Conservation (phyloP, 495 filamentous ascomycete genomes). For the Aspergillus homomorphus region DNA sequence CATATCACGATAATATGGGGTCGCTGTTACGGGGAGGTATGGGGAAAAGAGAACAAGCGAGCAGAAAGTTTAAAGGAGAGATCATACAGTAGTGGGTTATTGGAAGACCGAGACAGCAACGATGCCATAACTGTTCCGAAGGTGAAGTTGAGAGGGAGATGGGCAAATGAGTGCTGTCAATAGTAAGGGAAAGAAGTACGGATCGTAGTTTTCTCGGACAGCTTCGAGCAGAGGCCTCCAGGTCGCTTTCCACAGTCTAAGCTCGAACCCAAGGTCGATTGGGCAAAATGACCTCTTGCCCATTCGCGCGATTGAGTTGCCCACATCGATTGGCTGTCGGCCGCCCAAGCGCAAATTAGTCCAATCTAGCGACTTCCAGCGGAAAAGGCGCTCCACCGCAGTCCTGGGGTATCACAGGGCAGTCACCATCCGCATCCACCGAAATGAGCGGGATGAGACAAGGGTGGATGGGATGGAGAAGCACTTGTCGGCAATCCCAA, state of each 20-base stretch:
- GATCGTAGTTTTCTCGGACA: neutral
- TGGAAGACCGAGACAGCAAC: neutral
- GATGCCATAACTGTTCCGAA: conserved; percentile 1
- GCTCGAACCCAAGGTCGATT: neutral
- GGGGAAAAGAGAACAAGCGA: neutral
- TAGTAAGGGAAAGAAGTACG: too few species aligned
- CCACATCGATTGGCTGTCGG: neutral
- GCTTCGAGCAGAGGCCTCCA: neutral
- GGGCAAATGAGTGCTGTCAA: too few species aligned
- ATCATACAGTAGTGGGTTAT: neutral
- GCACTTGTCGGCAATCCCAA: neutral
- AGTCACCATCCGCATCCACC: neutral
- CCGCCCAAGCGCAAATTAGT: neutral
- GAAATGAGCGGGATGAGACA: neutral
- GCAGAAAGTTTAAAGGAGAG: neutral
- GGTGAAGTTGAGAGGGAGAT: too few species aligned
- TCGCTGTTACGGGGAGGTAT: neutral
- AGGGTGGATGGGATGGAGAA: neutral
- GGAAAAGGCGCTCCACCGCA: conserved; percentile 4
- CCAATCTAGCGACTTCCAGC: neutral
- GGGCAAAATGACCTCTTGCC: too few species aligned
- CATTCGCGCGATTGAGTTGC: too few species aligned
- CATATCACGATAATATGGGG: conserved; percentile 4
- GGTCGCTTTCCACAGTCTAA: neutral
- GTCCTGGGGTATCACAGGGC: conserved; percentile 6